Base-by-base conservation (phyloP, 2,329 filamentous ascomycete species). In the Dichotomopilus funicola region DNA sequence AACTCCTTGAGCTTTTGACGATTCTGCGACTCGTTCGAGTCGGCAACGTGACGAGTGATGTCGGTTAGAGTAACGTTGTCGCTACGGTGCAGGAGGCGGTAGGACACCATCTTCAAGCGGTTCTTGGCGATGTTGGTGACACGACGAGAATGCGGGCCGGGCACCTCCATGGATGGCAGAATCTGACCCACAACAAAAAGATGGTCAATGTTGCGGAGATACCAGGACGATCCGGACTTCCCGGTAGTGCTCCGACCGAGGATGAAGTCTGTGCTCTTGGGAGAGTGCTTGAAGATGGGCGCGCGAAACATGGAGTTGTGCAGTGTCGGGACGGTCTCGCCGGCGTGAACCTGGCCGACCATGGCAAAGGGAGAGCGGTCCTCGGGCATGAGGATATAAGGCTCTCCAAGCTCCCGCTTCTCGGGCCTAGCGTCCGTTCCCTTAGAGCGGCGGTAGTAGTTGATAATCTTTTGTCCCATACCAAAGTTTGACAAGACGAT, bases 121-220 rank as follows among this genome's bases (percentile, higher is more conserved):
- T 94, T 95, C 76, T 99, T 99, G 38, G 89, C 87, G n/a, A 92
- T 91, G 55, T 95, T 96, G 0, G 94, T 99, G 35, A 97, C 92
- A 70, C 94, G 95, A 59, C 94, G 82, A 40, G 91, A 95, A 68
- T 97, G 91, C 2, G 91, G 92, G 0, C 91, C 91, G 3, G 94
- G 94, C 5, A 99, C 88, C 65, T 97, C 91, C 35, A 92, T 84
- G 0, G 89, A 90, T 1, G 94, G 94, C 66, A 97, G 91, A 54
- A 92, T 87, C 68, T 99, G 94, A 6, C 94, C 94, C 31, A 96
- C 94, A 13, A 90, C 86, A 66, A 88, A 92, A 5, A 99, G 74
- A 67, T 96, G 89, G 57, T 97, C 91, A 47, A 97, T 89, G 62
- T 89, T 95, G 59, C 91, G 87, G 54, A 99, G 73, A 65, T 85